Percentiles rank a stretch among this genome's conserved stretches.
Evolutionary conservation across 1,139 yeast genomes (phyloP).

Genomic region (Pichia norvegensis): DNA sequence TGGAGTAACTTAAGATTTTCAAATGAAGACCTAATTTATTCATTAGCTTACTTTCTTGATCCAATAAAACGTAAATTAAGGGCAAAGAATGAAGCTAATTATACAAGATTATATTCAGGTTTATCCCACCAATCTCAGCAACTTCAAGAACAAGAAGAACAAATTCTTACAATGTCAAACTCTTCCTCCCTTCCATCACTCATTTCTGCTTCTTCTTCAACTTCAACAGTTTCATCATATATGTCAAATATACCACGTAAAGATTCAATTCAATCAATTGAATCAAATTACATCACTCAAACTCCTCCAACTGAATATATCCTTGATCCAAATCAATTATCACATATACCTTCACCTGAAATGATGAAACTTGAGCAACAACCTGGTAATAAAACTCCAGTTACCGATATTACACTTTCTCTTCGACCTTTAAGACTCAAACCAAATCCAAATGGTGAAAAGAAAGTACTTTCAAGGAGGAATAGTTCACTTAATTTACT

Average conservation of each 20-base stretch:
- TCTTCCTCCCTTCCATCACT: conserved; percentile 14
- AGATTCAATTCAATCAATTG: conserved; percentile 9
- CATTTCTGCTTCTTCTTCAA: conserved; percentile 14
- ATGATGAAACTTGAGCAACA: not conserved
- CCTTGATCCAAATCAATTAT: not conserved
- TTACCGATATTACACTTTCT: conserved; percentile 5
- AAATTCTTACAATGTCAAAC: conserved; percentile 5
- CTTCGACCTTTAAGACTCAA: conserved; percentile 14
- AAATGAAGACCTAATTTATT: conserved; percentile 59
- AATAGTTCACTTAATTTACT: conserved; percentile 5
- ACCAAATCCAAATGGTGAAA: conserved; percentile 1
- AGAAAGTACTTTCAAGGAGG: not conserved
- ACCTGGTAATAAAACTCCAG: not conserved
- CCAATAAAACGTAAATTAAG: conserved; percentile 50
- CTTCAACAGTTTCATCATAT: conserved; percentile 15
- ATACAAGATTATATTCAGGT: conserved; percentile 6
- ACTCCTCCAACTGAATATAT: conserved; percentile 1
- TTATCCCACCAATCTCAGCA: not conserved
- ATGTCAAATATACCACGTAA: conserved; percentile 12
- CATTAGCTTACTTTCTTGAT: conserved; percentile 65
- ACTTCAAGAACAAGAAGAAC: not conserved
- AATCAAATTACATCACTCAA: not conserved
- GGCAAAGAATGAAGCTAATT: conserved; percentile 19
- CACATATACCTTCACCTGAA: not conserved
- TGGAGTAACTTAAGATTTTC: conserved; percentile 68